These are phyloP conservation scores for Metarhizium humberi DNA, from an alignment of 2,329 filamentous ascomycete genomes.

Conservation along the genomic window DNA sequence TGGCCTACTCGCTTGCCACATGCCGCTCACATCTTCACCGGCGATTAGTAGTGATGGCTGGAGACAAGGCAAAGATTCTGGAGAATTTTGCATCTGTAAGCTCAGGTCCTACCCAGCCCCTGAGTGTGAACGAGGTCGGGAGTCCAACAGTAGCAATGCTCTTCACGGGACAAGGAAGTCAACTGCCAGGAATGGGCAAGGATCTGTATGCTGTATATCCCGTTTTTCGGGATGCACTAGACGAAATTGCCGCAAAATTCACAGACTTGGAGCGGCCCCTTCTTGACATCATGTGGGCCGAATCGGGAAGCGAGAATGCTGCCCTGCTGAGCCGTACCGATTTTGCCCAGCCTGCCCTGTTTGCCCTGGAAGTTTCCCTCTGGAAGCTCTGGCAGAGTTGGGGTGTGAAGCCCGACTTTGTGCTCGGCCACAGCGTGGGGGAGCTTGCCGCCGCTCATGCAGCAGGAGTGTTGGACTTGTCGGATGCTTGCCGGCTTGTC, in stretches of 20 bases:
- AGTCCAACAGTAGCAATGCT: conserved; percentile 10
- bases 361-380: conserved; percentile 22
- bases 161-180: conserved; percentile 27
- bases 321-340: conserved; percentile 18
- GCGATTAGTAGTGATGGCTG: too few relatives aligned
- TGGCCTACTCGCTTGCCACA: too few relatives aligned
- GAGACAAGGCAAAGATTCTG: too few relatives aligned
- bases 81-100: too few relatives aligned
- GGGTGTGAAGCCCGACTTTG: conserved; percentile 18
- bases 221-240: conserved; percentile 17
- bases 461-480: conserved; percentile 18
- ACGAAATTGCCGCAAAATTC: not conserved
- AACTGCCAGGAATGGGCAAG: conserved; percentile 21
- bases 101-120: too few relatives aligned
- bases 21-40: too few relatives aligned
- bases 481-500: conserved; percentile 22
- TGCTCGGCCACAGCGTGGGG: conserved; percentile 15
- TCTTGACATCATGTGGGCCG: conserved; percentile 19
- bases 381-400: conserved; percentile 20
- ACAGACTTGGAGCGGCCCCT: conserved; percentile 6
- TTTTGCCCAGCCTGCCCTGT: conserved; percentile 23
- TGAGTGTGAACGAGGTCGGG: too few relatives aligned
- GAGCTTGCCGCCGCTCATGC: conserved; percentile 21
- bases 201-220: conserved; percentile 14
- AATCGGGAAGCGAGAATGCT: conserved; percentile 11